These are phyloP conservation scores for Oldenlandia corymbosa DNA, from an alignment of 257 asterid species.

Conservation along the genomic window DNA sequence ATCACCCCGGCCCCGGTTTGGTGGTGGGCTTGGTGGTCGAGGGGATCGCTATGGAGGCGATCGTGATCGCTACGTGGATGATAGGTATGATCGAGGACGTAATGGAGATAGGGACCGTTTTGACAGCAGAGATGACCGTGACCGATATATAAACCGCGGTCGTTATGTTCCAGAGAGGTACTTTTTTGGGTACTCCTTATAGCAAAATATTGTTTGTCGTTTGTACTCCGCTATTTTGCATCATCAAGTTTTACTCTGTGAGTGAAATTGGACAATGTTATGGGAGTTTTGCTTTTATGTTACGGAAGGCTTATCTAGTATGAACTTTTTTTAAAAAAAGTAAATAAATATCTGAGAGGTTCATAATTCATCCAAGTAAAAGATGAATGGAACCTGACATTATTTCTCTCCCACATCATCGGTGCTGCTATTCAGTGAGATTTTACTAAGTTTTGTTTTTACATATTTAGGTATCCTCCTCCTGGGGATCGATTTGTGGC, in stretches of 20 bases:
- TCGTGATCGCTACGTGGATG: conserved; percentile 75
- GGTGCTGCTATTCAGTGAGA: not conserved
- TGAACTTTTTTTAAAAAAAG: no score
- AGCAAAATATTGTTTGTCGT: no score
- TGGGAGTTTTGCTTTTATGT: no score
- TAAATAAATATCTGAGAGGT: no score
- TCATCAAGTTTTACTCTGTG: no score
- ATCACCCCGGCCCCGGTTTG: conserved; percentile 77
- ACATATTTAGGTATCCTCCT: conserved; percentile 51
- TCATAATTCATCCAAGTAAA: no score
- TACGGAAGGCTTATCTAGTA: no score
- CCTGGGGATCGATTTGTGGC: conserved; percentile 56
- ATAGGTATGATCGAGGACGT: conserved; percentile 68
- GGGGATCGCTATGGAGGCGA: conserved; percentile 78
- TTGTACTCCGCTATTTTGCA: no score
- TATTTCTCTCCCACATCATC: not conserved
- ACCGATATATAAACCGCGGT: conserved; percentile 69
- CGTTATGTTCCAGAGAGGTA: conserved; percentile 70
- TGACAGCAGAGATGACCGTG: conserved; percentile 68
- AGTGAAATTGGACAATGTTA: no score
- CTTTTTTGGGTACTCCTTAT: no score
- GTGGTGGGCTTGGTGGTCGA: conserved; percentile 58
- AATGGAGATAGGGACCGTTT: conserved; percentile 74
- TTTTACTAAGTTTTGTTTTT: not conserved
- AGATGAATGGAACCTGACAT: no score